Base-by-base conservation (phyloP, 306 rosid species). In the Prosopis cineraria region DNA sequence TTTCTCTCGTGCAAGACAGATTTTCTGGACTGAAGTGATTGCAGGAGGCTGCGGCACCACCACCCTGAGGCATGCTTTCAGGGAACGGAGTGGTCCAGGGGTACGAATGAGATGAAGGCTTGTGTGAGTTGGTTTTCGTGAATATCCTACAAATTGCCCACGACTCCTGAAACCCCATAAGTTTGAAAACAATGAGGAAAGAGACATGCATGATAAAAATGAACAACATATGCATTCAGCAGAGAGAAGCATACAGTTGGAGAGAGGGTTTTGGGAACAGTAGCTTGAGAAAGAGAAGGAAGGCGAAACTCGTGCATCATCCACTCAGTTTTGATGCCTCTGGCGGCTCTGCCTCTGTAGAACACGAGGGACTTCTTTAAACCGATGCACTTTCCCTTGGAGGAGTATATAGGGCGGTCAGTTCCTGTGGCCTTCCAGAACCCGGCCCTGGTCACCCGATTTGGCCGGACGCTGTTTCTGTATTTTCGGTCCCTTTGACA, bases 391-490 rank as follows among this genome's bases (percentile, higher is more conserved):
- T 80, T 89, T 20, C 93, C 89, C 39, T 79, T 85, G 17, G 93
- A 89, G 12, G 97, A 90, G 72, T 89, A 90, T 29, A 92, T 87
- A 6, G 97, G 90, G 44, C 91, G 66, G 44, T 92, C 97, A 13
- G 97, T 92, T 65, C 97, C 97, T 1, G 97, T 92, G 33, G 97
- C 96, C 58, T 92, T 92, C 97, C 97, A 92, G 76, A 90, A 92
- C 68, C 97, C 97, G 16, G 82, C 86, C 78, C 85, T 91, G 27
- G 93, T 90, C 17, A 92, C 97, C 16, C 97, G 79, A 67, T 92
- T 92, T 16, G 97, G 97, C 39, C 97, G 79, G 25, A 86, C 67
- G 39, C 97, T 92, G 77, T 92, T 92, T 53, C 90, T 78, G 81
- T 92, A 92, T 63, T 92, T 92, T 53, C 93, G 53, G 48, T 92